Evolutionary conservation across 306 rosid genomes (phyloP).

Genomic region (Echinosophora koreensis): DNA sequence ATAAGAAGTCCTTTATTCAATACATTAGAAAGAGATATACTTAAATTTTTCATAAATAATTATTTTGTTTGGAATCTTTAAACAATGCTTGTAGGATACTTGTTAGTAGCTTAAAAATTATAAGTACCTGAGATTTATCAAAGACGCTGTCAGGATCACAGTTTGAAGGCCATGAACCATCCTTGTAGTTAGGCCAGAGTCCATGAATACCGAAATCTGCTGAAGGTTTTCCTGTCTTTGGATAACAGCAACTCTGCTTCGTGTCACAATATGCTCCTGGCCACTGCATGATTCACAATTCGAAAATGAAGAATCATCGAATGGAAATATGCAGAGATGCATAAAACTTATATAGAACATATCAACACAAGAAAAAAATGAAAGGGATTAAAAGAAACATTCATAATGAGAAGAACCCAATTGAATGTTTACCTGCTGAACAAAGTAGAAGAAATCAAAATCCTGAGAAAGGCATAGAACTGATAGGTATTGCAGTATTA

Average conservation of each 20-base stretch:
- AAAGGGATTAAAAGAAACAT: background rate
- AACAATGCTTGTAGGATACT: too few relatives aligned
- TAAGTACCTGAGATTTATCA: slow-evolving; percentile 69
- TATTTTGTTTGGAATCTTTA: too few relatives aligned
- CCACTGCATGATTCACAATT: slow-evolving; percentile 57
- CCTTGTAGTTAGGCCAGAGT: slow-evolving; percentile 76
- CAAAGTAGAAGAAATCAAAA: slow-evolving; percentile 90
- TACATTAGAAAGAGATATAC: too few relatives aligned
- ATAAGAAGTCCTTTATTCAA: too few relatives aligned
- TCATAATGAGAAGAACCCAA: background rate
- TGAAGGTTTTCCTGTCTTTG: slow-evolving; percentile 72
- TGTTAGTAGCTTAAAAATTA: too few relatives aligned
- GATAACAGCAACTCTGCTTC: slow-evolving; percentile 71
- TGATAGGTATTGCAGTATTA: slow-evolving; percentile 60
- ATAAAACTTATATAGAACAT: too few relatives aligned
- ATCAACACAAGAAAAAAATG: background rate
- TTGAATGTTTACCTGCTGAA: slow-evolving; percentile 64
- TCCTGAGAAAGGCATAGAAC: slow-evolving; percentile 59
- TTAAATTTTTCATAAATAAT: too few relatives aligned
- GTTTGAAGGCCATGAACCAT: slow-evolving; percentile 79
- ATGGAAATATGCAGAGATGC: background rate
- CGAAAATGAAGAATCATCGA: background rate
- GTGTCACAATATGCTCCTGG: slow-evolving; percentile 88
- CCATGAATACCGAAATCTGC: slow-evolving; percentile 83
- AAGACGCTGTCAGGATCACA: slow-evolving; percentile 76